phyloP scores from a whole-genome alignment of 352 stramenopile species.

The Aphanomyces euteiches region DNA sequence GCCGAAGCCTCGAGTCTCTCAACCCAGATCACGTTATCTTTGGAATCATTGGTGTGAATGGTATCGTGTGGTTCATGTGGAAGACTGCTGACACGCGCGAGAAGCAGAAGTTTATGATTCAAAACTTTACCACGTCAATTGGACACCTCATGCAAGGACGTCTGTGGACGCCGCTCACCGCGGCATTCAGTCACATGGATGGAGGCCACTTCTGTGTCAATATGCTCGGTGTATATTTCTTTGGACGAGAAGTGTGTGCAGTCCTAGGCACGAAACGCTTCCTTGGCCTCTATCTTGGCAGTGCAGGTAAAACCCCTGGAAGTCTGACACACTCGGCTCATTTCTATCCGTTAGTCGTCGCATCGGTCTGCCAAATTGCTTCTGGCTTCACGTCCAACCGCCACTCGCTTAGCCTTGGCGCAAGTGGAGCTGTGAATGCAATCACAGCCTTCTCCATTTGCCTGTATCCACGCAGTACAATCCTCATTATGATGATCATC shows the following conservation, averaged over 20 bases:
- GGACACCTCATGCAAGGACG: conserved; percentile 52
- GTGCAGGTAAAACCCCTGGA: conserved; percentile 55
- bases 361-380: conserved; percentile 36
- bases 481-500: conserved; percentile 72
- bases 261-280: conserved; percentile 63
- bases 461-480: conserved; percentile 61
- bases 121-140: conserved; percentile 71
- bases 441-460: conserved; percentile 72
- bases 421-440: conserved; percentile 72
- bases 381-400: conserved; percentile 46
- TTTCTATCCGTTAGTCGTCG: conserved; percentile 9
- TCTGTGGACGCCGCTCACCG: conserved; percentile 73
- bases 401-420: conserved; percentile 56
- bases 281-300: conserved; percentile 66
- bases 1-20: not conserved
- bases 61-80: conserved; percentile 58
- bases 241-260: conserved; percentile 63
- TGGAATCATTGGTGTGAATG: conserved; percentile 51
- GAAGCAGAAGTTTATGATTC: conserved; percentile 60
- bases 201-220: conserved; percentile 59
- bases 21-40: conserved; percentile 28
- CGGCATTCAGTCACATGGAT: conserved; percentile 65
- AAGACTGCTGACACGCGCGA: conserved; percentile 44
- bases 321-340: conserved; percentile 26
- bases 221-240: conserved; percentile 76